phyloP scores from a whole-genome alignment of 2,329 filamentous ascomycete genomes.

The Xylariaceae sp. region DNA sequence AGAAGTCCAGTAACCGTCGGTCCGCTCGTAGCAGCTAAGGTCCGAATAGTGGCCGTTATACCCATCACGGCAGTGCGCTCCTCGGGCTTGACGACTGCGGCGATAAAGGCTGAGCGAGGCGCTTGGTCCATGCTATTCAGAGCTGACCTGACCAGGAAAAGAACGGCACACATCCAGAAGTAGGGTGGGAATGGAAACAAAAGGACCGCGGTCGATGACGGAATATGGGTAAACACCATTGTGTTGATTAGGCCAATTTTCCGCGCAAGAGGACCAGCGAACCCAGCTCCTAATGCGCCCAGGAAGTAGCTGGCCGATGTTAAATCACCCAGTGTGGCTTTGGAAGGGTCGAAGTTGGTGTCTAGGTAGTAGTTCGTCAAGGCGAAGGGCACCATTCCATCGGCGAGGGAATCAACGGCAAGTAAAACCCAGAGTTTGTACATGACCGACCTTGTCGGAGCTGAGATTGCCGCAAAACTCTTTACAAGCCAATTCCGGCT shows the following conservation, averaged over 20 bases:
- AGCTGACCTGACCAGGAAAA: constrained; percentile 59
- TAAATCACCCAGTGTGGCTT: constrained; percentile 60
- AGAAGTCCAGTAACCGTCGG: constrained; percentile 56
- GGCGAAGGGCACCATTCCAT: constrained; percentile 61
- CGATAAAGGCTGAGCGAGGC: constrained; percentile 63
- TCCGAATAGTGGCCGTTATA: constrained; percentile 60
- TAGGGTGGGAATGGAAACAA: constrained; percentile 55
- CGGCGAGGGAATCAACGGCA: constrained; percentile 61
- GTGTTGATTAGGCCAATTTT: constrained; percentile 62
- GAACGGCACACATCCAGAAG: constrained; percentile 49
- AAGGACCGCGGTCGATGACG: constrained; percentile 59
- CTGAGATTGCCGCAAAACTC: constrained; percentile 55
- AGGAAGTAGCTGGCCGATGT: constrained; percentile 54
- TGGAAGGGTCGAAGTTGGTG: constrained; percentile 51
- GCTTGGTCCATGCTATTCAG: constrained; percentile 70
- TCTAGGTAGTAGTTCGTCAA: constrained; percentile 60
- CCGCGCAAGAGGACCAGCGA: constrained; percentile 56
- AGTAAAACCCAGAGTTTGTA: constrained; percentile 65
- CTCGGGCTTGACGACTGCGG: constrained; percentile 61
- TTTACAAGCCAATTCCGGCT: constrained; percentile 29
- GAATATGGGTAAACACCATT: constrained; percentile 62
- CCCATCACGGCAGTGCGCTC: constrained; percentile 71
- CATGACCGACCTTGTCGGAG: constrained; percentile 56
- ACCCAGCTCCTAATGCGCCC: constrained; percentile 51
- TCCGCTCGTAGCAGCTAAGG: constrained; percentile 54